phyloP scores from a whole-genome alignment of 2,329 filamentous ascomycete genomes.

The Talaromyces sp. region DNA sequence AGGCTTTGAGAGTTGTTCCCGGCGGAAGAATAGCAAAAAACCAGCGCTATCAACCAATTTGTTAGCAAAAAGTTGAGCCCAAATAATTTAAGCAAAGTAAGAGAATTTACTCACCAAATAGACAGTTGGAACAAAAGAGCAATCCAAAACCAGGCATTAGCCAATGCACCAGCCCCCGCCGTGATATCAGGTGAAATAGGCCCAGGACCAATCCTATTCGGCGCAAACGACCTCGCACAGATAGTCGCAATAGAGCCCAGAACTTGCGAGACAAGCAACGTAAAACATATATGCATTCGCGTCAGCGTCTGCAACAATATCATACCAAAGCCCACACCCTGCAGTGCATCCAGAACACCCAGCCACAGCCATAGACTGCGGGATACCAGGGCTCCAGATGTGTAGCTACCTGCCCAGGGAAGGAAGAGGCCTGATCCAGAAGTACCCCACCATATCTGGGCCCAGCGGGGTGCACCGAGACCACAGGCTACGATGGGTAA shows the following conservation, averaged over 20 bases:
- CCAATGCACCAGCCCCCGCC: constrained; percentile 49
- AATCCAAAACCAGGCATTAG: constrained; percentile 63
- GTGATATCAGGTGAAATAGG: constrained; percentile 65
- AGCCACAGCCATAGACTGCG: constrained; percentile 68
- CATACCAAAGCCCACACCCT: constrained; percentile 70
- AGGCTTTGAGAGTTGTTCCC: constrained; percentile 49
- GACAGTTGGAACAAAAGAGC: constrained; percentile 60
- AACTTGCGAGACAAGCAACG: constrained; percentile 63
- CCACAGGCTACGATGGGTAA: constrained; percentile 69
- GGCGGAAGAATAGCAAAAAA: constrained; percentile 49
- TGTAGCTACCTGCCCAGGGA: constrained; percentile 62
- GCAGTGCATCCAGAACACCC: constrained; percentile 65
- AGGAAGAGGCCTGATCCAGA: constrained; percentile 63
- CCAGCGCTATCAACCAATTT: constrained; percentile 33
- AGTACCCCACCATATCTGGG: constrained; percentile 68
- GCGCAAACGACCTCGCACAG: constrained; percentile 61
- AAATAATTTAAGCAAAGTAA: background rate
- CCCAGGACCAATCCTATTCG: constrained; percentile 64
- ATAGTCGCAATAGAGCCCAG: constrained; percentile 66
- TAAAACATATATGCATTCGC: constrained; percentile 65
- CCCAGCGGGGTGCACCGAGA: constrained; percentile 66
- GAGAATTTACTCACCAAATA: constrained; percentile 57
- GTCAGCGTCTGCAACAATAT: constrained; percentile 67
- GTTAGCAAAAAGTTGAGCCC: background rate
- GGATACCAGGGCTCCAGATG: constrained; percentile 59